Conservation (phyloP, 352 stramenopile species). For the Phytophthora constricta region DNA sequence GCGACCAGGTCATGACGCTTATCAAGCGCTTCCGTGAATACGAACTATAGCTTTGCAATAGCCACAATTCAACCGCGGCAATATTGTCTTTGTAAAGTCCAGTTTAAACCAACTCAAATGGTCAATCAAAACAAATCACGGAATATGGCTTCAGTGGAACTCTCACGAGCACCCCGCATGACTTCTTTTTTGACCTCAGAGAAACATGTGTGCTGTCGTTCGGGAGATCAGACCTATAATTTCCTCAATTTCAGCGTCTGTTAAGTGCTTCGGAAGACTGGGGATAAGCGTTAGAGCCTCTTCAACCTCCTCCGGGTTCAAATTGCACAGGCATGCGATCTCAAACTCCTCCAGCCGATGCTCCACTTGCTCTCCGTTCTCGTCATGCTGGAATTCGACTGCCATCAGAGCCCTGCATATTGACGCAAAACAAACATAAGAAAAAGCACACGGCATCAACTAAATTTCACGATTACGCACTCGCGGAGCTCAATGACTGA, state of each 20-base stretch:
- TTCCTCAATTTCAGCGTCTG: conserved; percentile 86
- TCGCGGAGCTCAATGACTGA: conserved; percentile 86
- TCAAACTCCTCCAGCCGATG: conserved; percentile 85
- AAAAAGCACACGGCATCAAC: background rate
- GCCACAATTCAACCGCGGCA: background rate
- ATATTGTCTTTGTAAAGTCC: background rate
- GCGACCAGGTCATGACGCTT: conserved; percentile 86
- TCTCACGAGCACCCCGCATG: no score
- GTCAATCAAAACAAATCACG: background rate
- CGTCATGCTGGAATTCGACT: conserved; percentile 72
- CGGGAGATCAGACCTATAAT: conserved; percentile 80
- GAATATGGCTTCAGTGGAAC: background rate
- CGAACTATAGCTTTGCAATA: conserved; percentile 40
- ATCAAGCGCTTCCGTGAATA: conserved; percentile 76
- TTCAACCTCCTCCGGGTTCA: conserved; percentile 87
- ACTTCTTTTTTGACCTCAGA: conserved; percentile 20
- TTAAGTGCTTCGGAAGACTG: conserved; percentile 81
- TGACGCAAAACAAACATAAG: background rate
- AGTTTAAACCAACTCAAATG: conserved; percentile 1
- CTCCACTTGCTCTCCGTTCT: conserved; percentile 56
- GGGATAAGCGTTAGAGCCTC: conserved; percentile 84
- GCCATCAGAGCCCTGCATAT: conserved; percentile 70
- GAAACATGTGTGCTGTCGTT: conserved; percentile 77
- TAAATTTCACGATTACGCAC: conserved; percentile 37
- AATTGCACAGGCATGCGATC: conserved; percentile 84